Percentiles rank a stretch among this genome's conserved stretches.
These are phyloP conservation scores for Neurospora sp. DNA, from an alignment of 495 filamentous ascomycete genomes.

Conservation along the genomic window DNA sequence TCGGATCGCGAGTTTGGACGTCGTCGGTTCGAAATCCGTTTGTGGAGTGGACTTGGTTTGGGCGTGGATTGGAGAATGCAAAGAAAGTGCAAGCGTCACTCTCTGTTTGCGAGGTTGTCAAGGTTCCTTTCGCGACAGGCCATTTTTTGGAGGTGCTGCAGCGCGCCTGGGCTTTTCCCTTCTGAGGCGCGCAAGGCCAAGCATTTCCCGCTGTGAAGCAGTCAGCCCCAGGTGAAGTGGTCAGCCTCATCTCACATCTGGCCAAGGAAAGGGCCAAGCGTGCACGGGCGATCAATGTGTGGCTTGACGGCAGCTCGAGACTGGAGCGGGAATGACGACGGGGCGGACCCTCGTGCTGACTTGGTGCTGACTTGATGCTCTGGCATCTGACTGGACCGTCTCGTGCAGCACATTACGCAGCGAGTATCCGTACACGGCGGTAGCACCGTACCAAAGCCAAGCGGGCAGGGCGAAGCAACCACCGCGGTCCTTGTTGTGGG, in stretches of 20 bases:
- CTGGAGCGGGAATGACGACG: background rate
- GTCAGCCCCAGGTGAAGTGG: background rate
- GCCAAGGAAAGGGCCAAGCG: background rate
- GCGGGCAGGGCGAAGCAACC: background rate
- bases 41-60: background rate
- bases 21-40: background rate
- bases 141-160: conserved; percentile 15
- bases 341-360: background rate
- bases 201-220: background rate
- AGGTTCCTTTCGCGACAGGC: background rate
- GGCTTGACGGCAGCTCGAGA: background rate
- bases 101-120: background rate
- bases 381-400: background rate
- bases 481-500: background rate
- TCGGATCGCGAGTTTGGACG: background rate
- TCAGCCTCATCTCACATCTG: background rate
- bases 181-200: background rate
- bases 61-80: background rate
- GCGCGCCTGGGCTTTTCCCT: conserved; percentile 11
- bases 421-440: background rate
- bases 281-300: background rate
- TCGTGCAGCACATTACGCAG: background rate
- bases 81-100: background rate
- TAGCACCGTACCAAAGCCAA: background rate
- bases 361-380: background rate